Conservation (phyloP, 1,284 basidiomycete species). For the Fomitopsis betulina region DNA sequence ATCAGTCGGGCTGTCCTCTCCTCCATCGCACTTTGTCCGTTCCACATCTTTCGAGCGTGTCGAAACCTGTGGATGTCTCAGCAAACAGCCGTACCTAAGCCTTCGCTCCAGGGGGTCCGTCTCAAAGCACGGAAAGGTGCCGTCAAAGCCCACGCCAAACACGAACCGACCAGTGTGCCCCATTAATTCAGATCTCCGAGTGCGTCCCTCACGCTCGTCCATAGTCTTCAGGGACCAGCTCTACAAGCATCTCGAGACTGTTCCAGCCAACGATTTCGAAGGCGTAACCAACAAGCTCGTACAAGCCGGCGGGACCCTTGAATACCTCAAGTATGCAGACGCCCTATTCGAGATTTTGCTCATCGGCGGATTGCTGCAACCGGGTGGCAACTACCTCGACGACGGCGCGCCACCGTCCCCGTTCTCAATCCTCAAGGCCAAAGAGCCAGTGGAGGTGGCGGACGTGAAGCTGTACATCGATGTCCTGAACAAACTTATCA, state of each 20-base stretch:
- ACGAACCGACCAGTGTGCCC: conserved; percentile 68
- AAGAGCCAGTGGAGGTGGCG: conserved; percentile 70
- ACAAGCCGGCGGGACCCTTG: conserved; percentile 88
- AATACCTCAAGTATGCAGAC: conserved; percentile 94
- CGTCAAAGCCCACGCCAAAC: conserved; percentile 83
- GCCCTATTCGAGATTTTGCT: conserved; percentile 93
- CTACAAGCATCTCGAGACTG: conserved; percentile 88
- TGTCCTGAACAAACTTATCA: conserved; percentile 91
- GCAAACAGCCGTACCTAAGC: conserved; percentile 74
- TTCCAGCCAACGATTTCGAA: conserved; percentile 81
- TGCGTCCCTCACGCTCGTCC: background rate
- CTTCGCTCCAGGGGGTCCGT: conserved; percentile 83
- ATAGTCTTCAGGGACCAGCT: conserved; percentile 94
- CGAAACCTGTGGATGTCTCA: conserved; percentile 75
- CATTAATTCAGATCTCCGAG: conserved; percentile 8
- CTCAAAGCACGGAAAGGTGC: conserved; percentile 86
- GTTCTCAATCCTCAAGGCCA: conserved; percentile 82
- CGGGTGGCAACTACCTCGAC: conserved; percentile 89
- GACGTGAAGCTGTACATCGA: conserved; percentile 92
- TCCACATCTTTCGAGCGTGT: conserved; percentile 29
- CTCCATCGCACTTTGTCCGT: conserved; percentile 12
- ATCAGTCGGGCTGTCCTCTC: conserved; percentile 10
- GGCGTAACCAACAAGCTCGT: conserved; percentile 81
- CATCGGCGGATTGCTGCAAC: conserved; percentile 92
- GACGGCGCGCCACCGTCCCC: conserved; percentile 78